These are phyloP conservation scores for Scutellaria barbata DNA, from an alignment of 257 asterid species.

Conservation along the genomic window DNA sequence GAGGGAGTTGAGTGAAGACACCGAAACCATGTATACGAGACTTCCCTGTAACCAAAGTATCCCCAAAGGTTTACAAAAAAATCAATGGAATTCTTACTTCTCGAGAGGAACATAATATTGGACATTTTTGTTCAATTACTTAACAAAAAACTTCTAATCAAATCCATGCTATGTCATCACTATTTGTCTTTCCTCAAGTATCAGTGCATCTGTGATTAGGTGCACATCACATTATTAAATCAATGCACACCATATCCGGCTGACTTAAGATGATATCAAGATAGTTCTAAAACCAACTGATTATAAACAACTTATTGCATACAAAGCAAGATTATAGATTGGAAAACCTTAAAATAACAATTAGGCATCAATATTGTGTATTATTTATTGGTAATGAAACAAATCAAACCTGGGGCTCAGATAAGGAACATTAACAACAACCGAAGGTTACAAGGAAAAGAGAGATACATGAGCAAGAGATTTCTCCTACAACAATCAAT, in stretches of 20 bases:
- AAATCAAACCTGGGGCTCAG: background rate
- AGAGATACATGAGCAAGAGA: background rate
- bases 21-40: constrained; percentile 98
- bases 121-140: background rate
- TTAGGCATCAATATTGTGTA: background rate
- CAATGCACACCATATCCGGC: constrained; percentile 10
- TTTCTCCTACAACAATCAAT: constrained; percentile 22
- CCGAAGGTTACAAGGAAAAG: background rate
- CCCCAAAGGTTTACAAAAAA: constrained; percentile 32
- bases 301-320: no score
- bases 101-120: background rate
- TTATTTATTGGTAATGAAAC: background rate
- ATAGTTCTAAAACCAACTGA: no score
- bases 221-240: constrained; percentile 5
- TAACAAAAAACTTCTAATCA: constrained; percentile 8
- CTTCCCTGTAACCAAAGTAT: constrained; percentile 66
- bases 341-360: no score
- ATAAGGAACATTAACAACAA: background rate
- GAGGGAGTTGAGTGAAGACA: constrained; percentile 80
- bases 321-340: background rate
- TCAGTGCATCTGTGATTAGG: background rate
- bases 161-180: constrained; percentile 8
- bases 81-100: constrained; percentile 5
- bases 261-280: background rate
- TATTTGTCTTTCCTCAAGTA: constrained; percentile 6